Conservation (phyloP, 768 basidiomycete genomes). For the Tulasnella sp. region DNA sequence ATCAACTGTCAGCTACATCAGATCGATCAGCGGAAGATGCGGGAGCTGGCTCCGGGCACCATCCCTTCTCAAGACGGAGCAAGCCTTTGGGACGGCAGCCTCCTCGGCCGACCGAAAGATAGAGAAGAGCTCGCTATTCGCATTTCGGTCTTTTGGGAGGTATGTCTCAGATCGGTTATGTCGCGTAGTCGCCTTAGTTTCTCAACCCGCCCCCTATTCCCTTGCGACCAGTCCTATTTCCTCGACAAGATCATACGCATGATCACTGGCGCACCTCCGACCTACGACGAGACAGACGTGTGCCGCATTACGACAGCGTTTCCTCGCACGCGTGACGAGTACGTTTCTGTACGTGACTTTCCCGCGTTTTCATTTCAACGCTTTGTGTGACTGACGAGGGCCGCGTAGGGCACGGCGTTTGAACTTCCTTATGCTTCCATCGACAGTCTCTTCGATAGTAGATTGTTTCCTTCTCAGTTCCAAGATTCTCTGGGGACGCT, state of each 20-base stretch:
- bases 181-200: no score
- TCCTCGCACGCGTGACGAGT: conserved; percentile 13
- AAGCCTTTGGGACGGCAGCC: background rate
- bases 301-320: conserved; percentile 8
- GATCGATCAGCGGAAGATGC: background rate
- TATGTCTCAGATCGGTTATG: no score
- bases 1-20: conserved; percentile 5
- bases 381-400: background rate
- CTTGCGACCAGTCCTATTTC: conserved; percentile 1
- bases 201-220: no score
- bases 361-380: background rate
- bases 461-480: background rate
- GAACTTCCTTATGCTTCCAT: background rate
- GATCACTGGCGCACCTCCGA: background rate
- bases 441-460: background rate
- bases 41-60: background rate
- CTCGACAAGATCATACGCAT: background rate
- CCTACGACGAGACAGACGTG: background rate
- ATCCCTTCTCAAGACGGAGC: background rate
- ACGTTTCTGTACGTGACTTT: conserved; percentile 10
- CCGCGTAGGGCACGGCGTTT: background rate
- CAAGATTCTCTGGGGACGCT: background rate
- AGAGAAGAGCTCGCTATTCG: background rate
- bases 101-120: background rate
- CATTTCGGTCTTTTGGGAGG: conserved; percentile 1